Percentiles rank a stretch among this genome's conserved stretches.
phyloP scores from a whole-genome alignment of 495 filamentous ascomycete genomes.

The Trichoderma gamsii region DNA sequence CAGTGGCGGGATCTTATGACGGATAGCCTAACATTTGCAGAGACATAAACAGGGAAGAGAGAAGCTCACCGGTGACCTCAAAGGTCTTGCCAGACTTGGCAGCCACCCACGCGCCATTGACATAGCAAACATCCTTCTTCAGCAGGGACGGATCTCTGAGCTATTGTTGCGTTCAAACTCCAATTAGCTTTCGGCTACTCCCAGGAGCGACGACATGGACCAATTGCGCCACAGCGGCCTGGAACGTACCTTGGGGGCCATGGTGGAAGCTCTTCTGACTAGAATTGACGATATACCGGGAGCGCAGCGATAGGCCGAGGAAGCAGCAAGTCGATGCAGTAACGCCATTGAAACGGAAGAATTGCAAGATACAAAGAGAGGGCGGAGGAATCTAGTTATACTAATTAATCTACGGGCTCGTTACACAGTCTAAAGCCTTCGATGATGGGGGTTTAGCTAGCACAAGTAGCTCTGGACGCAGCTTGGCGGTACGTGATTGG shows the following conservation, averaged over 20 bases:
- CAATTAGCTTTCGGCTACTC: not conserved
- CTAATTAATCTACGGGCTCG: not conserved
- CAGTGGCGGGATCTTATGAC: conserved; percentile 66
- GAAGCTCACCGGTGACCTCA: conserved; percentile 57
- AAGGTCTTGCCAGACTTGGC: conserved; percentile 75
- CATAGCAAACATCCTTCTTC: conserved; percentile 69
- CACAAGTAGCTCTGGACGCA: not conserved
- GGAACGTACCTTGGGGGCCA: conserved; percentile 35
- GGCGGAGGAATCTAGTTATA: not conserved
- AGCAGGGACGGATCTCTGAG: conserved; percentile 79
- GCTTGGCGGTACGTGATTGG: not conserved
- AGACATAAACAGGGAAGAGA: not conserved
- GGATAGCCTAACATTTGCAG: not conserved
- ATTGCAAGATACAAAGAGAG: not conserved
- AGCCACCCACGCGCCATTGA: conserved; percentile 79
- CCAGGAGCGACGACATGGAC: not conserved
- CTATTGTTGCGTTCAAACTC: conserved; percentile 33
- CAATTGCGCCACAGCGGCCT: not conserved
- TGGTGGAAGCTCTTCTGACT: conserved; percentile 38
- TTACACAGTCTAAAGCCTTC: not conserved
- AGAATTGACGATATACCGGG: conserved; percentile 17
- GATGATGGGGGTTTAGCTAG: not conserved
- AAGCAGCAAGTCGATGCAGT: not conserved
- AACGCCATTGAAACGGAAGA: conserved; percentile 3
- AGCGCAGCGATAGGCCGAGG: not conserved